Evolutionary conservation across 2,329 filamentous ascomycete genomes (phyloP).

Genomic region (Nannizzia gypsea): DNA sequence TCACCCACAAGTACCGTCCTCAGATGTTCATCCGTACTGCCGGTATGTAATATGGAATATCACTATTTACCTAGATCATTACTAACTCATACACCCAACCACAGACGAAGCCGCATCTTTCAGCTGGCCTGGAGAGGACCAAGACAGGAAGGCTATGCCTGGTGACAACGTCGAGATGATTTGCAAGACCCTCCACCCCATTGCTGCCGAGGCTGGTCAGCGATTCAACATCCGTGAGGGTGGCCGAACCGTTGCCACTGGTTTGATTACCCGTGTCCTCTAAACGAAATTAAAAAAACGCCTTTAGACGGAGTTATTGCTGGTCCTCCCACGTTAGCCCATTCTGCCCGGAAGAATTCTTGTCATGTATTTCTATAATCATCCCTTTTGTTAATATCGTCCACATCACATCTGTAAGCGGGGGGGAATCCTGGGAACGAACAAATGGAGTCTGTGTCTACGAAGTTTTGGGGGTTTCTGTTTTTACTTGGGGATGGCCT

Average conservation of each 20-base stretch:
- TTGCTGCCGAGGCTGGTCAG: conserved; percentile 82
- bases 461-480: conserved; percentile 10
- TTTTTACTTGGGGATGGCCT: not conserved
- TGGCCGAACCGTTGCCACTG: conserved; percentile 76
- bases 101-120: conserved; percentile 59
- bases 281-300: conserved; percentile 22
- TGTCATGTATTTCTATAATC: conserved; percentile 5
- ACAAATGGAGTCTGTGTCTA: conserved; percentile 13
- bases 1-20: conserved; percentile 90
- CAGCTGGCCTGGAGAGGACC: conserved; percentile 73
- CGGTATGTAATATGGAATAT: conserved; percentile 45
- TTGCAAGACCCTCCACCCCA: conserved; percentile 68
- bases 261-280: conserved; percentile 63
- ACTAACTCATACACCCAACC: not conserved
- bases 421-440: conserved; percentile 9
- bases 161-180: conserved; percentile 99
- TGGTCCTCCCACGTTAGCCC: not conserved
- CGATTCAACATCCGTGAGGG: conserved; percentile 98
- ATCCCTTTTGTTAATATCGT: conserved; percentile 4
- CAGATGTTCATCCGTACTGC: conserved; percentile 94
- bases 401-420: conserved; percentile 4
- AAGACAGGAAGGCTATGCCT: conserved; percentile 81
- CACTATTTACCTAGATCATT: not conserved
- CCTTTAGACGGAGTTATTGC: not conserved
- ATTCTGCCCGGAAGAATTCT: not conserved